Base-by-base conservation (phyloP, 306 rosid genomes). In the Datisca glomerata region DNA sequence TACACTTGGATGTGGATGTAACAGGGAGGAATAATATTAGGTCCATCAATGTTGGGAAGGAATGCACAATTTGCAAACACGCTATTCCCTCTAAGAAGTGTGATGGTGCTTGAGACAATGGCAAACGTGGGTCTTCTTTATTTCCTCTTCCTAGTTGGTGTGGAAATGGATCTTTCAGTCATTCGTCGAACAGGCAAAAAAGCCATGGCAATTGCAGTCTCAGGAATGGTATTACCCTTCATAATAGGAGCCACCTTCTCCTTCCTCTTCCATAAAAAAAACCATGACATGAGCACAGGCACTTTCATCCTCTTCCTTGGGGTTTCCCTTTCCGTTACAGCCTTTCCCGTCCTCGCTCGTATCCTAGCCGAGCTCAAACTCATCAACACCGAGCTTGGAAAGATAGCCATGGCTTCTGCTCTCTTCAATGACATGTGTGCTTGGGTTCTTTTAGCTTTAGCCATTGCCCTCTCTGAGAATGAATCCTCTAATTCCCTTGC, bases 81-180 rank as follows among this genome's bases (percentile, higher is more conserved):
- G 0, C 8, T 86, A 2, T 86, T 86, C 56, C 96, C 93, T 27
- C 46, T 76, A 29, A 73, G 71, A 49, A 82, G 96, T 69, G 81
- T 78, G 38, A 64, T 79, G 81, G 75, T 79, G 45, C 11, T 82
- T 4, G 94, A 86, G 48, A 73, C 94, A 61, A 71, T 86, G 93
- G 96, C 94, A 11, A 82, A 86, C 11, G 70, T 82, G 34, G 94
- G 96, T 20, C 85, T 86, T 2, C 82, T 82, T 25, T 82, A 75
- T 64, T 79, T 82, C 39, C 59, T 86, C 13, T 86, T 86, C 71
- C 27, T 86, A 13, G 79, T 79, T 12, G 96, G 96, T 16, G 62
- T 86, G 29, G 93, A 86, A 36, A 82, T 86, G 94, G 96, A 86
- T 50, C 49, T 82, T 23, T 38, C 87, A 0, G 78, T 72, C 0